A percentile compares a stretch with the other conserved stretches of the same genome.
Evolutionary conservation across 1,139 yeast genomes (phyloP).

Genomic region (Fermentozyma sake): DNA sequence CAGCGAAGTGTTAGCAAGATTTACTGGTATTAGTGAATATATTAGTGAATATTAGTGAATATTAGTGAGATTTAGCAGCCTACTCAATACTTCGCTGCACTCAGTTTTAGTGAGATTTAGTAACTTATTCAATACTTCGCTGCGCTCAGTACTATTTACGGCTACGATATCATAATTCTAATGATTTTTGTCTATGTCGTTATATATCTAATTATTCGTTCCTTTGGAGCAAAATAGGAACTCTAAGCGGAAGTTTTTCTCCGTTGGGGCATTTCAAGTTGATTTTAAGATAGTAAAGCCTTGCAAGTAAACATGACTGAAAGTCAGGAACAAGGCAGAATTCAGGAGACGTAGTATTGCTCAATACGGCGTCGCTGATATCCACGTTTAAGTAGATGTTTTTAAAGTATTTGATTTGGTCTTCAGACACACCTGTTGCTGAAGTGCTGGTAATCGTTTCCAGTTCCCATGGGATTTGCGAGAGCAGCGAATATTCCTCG

Average conservation of each 20-base stretch:
- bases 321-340: conserved; percentile 37
- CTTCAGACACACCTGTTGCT: conserved; percentile 11
- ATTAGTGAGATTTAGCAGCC: no score
- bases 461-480: conserved; percentile 20
- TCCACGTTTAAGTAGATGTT: conserved; percentile 20
- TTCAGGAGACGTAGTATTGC: conserved; percentile 10
- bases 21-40: no score
- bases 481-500: conserved; percentile 5
- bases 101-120: no score
- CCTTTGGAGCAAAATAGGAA: conserved; percentile 28
- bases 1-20: no score
- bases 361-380: conserved; percentile 12
- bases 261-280: conserved; percentile 26
- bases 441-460: conserved; percentile 11
- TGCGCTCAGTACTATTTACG: no score
- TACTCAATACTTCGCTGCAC: no score
- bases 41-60: no score
- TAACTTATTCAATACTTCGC: no score
- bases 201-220: not conserved
- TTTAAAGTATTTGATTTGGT: conserved; percentile 16
- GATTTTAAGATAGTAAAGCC: conserved; percentile 33
- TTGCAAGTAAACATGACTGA: conserved; percentile 31
- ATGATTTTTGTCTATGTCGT: conserved; percentile 1
- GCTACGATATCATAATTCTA: no score
- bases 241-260: conserved; percentile 23